Base-by-base conservation (phyloP, 2,329 filamentous ascomycete species). In the Erysiphe pulchra region DNA sequence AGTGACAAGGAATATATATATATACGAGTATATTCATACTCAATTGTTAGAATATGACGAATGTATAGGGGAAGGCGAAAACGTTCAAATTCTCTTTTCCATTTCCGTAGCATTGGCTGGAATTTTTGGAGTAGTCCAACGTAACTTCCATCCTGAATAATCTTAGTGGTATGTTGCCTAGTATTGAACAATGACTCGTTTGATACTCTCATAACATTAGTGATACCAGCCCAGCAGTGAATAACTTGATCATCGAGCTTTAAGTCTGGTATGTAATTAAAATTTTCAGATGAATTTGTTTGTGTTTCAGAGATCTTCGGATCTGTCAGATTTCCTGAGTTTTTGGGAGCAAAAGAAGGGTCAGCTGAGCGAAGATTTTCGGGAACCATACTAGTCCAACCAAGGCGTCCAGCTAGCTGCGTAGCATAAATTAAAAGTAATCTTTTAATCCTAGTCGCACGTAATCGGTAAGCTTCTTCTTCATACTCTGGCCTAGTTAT, bases 1-100 rank as follows among this genome's bases (percentile, higher is more conserved):
- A 98, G 66, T 2, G 86, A 86, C 1, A 98, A 68, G 0, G 86
- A 93, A 60, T 95, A 94, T 63, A 94, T 73, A 57, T 95, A 95
- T 44, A 94, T 80, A 55, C 87, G 75, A 24, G 87, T 84, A 58
- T 94, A 94, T 56, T 95, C 84, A 56, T 90, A 94, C 63, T 98
- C 90, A 52, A 95, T 94, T 8, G 75, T 79, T 30, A 98, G 67
- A 48, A 95, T 86, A 57, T 85, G 75, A 30, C 71, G 65, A 51
- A 75, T 77, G 50, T 70, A 78, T 18, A 65, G 70, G 2, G 76
- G 75, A 45, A 80, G 67, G 47, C 73, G 70, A 55, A 82, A 79
- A n/a, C 73, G 69, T 53, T 92, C 80, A 56, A 94, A 86, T 49
- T 86, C 80, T 38, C 69, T 70, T 62, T 75, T 79, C 82, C 87